phyloP scores from a whole-genome alignment of 306 rosid species.

The Lathyrus aphaca region DNA sequence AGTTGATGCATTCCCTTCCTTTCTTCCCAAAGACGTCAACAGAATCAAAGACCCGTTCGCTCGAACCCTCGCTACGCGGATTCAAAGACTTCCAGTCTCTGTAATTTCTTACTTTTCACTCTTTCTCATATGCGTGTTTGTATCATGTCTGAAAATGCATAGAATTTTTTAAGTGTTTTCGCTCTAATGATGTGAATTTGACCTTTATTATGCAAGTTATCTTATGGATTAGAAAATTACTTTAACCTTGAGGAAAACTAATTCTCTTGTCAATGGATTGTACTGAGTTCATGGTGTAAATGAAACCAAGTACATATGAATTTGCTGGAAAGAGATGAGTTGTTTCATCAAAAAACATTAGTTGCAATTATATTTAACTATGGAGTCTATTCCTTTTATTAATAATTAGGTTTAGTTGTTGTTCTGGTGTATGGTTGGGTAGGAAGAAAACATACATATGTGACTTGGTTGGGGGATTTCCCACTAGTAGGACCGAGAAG shows the following conservation, averaged over 20 bases:
- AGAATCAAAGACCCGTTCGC: slow-evolving; percentile 72
- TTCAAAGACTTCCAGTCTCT: slow-evolving; percentile 70
- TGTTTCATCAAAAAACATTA: neutral
- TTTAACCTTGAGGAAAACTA: neutral
- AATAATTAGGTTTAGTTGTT: too few species aligned
- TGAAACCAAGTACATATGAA: neutral
- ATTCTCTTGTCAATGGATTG: neutral
- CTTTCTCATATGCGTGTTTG: neutral
- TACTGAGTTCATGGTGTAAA: neutral
- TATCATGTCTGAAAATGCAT: neutral
- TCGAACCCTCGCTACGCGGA: slow-evolving; percentile 66
- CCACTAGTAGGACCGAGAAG: accelerated
- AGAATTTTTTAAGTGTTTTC: neutral
- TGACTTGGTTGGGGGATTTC: too few species aligned
- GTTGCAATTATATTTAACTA: neutral
- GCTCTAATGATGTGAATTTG: neutral
- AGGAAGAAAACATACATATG: too few species aligned
- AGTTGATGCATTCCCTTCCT: slow-evolving; percentile 62
- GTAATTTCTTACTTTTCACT: neutral
- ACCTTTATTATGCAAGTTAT: neutral
- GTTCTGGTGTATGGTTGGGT: too few species aligned
- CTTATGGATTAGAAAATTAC: neutral
- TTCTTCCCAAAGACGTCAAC: slow-evolving; percentile 73
- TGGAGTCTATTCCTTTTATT: neutral
- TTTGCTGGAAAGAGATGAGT: neutral